Percentiles rank a stretch among this genome's conserved stretches.
Evolutionary conservation across 306 rosid genomes (phyloP).

Genomic region (Casuarina glauca): DNA sequence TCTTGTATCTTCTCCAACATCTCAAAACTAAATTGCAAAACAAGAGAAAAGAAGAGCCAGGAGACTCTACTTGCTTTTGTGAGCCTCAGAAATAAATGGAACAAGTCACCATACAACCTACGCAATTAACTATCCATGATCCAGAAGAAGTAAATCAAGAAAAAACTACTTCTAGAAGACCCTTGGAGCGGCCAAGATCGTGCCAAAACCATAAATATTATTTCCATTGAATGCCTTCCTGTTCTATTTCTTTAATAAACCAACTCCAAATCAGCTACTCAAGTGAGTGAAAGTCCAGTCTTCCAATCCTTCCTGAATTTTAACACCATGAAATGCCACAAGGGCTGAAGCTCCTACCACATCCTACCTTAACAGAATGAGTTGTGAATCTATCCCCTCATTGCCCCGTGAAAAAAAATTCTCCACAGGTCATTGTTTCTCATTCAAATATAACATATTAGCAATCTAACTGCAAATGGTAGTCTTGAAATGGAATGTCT

Average conservation of each 20-base stretch:
- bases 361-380: background rate
- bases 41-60: background rate
- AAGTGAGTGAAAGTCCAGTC: background rate
- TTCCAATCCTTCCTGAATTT: background rate
- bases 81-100: background rate
- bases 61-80: background rate
- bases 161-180: background rate
- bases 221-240: background rate
- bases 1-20: background rate
- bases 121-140: background rate
- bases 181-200: background rate
- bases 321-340: background rate
- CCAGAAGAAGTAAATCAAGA: background rate
- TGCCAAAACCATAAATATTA: background rate
- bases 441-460: background rate
- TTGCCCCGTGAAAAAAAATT: background rate
- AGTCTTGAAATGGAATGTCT: background rate
- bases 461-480: background rate
- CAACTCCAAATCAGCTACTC: conserved; percentile 7
- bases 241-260: background rate
- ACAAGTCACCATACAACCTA: background rate
- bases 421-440: background rate
- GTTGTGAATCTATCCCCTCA: background rate
- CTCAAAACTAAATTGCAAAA: background rate
- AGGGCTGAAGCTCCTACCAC: background rate